Conservation (phyloP, 345 rosid genomes). For the Xanthoceras sorbifolium region DNA sequence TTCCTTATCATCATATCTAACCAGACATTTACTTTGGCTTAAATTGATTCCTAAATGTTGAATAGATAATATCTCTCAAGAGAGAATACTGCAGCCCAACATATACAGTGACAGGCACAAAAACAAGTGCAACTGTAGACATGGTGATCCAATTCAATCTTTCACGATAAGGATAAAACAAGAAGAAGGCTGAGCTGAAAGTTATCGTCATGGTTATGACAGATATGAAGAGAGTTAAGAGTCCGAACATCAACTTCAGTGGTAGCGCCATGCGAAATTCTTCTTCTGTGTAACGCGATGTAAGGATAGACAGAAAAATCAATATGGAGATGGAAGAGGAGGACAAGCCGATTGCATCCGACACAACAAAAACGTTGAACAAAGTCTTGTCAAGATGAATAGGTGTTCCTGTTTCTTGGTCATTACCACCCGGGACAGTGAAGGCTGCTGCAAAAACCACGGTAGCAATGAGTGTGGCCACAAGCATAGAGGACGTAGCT, state of each 20-base stretch:
- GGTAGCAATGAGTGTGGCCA: slow-evolving; percentile 5
- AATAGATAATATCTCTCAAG: no score
- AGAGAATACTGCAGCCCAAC: no score
- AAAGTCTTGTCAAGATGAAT: no score
- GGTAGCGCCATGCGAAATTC: slow-evolving; percentile 7
- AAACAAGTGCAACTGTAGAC: not conserved
- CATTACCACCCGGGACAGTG: no score
- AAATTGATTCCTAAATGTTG: no score
- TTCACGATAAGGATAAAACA: not conserved
- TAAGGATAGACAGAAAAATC: slow-evolving; percentile 8
- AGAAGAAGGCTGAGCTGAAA: not conserved
- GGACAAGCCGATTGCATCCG: not conserved
- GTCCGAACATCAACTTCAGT: not conserved
- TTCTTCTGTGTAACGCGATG: not conserved
- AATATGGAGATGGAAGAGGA: not conserved
- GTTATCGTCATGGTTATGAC: slow-evolving; percentile 5
- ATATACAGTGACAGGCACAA: not conserved
- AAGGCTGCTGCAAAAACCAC: no score
- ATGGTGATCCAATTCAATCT: not conserved
- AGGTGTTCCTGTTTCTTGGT: no score
- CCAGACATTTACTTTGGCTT: no score
- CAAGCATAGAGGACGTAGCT: slow-evolving; percentile 4
- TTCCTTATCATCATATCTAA: no score
- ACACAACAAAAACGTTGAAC: not conserved
- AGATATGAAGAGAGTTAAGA: not conserved